Evolutionary conservation across 2,329 filamentous ascomycete species (phyloP).

Genomic region (Alternaria postmessia): DNA sequence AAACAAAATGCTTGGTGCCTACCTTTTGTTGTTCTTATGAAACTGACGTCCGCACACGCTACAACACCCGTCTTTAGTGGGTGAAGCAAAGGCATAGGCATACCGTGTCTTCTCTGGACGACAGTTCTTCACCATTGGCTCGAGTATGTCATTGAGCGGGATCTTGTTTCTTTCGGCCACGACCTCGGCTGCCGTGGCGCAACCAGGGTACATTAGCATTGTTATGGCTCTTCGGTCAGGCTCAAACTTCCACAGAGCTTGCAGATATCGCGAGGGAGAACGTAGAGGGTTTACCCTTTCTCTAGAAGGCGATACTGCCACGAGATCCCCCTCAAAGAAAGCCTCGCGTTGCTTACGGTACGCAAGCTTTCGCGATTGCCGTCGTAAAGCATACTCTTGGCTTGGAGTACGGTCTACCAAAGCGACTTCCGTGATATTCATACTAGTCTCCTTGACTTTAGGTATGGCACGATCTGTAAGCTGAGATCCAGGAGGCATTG

Average conservation of each 20-base stretch:
- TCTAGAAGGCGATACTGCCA: neutral
- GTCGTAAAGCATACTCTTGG: slow-evolving; percentile 9
- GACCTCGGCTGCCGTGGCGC: neutral
- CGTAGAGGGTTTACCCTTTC: neutral
- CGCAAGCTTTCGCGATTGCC: slow-evolving; percentile 5
- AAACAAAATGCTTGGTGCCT: neutral
- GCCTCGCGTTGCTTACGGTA: slow-evolving; percentile 8
- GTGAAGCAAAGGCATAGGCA: neutral
- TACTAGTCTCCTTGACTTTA: neutral
- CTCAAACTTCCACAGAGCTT: slow-evolving; percentile 8
- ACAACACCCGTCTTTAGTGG: neutral
- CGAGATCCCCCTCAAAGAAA: neutral
- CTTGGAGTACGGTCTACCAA: slow-evolving; percentile 2
- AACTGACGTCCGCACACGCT: neutral
- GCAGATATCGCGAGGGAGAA: slow-evolving; percentile 5
- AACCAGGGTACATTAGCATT: neutral
- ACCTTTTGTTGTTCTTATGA: neutral
- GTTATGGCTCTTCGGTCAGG: neutral
- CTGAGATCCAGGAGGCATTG: slow-evolving; percentile 6
- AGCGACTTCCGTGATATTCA: neutral
- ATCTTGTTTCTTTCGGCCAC: neutral
- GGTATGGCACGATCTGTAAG: neutral
- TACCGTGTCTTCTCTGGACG: slow-evolving; percentile 3
- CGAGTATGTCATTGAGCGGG: neutral
- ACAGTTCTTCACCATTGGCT: neutral